Base-by-base conservation (phyloP, 2,329 filamentous ascomycete species). In the Rhinocladiella mackenziei region DNA sequence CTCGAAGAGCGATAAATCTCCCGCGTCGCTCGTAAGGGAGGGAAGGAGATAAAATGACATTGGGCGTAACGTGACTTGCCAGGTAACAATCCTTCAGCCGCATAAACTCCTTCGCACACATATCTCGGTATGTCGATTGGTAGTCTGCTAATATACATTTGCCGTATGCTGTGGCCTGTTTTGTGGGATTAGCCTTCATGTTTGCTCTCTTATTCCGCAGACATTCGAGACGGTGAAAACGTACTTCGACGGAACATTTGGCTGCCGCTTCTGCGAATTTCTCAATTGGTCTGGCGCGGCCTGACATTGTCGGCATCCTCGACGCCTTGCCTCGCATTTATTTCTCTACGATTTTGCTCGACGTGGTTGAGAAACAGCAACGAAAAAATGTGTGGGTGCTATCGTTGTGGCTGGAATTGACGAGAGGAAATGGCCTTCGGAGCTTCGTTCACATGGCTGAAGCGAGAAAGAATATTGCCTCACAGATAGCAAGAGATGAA, bases 121-220 rank as follows among this genome's bases (percentile, higher is more conserved):
- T 92, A 62, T 96, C 87, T 62, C 94, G 94, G 57, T 89, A 78
- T 2, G 95, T 80, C 3, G 88, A 80, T 61, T 91, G 91, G 68
- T 94, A 97, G 62, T 97, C 91, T 28, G 80, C 79, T 38, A 91
- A 77, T 53, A 98, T 82, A 63, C 92, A 98, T 72, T 89, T 89
- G 55, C 91, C 92, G 61, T 97, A 98, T 9, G 78, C 73, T 2
- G 87, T 75, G 39, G 87, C 84, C 91, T 97, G 52, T 25, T 7
- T 9, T 2, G 33, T 6, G 17, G 25, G 8, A 35, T 26, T 11
- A 26, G 6, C 11, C 11, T 26, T 26, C 23, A 26, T 22, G 41
- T 6, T 38, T 13, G 10, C 17, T 18, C 2, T 7, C n/a, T 6
- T 39, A 8, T 28, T 26, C 10, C 22, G 20, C 32, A 38, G 19